A percentile compares a stretch with the other conserved stretches of the same genome.
Evolutionary conservation across 2,329 filamentous ascomycete species (phyloP).

Genomic region (Aspergillus latus): DNA sequence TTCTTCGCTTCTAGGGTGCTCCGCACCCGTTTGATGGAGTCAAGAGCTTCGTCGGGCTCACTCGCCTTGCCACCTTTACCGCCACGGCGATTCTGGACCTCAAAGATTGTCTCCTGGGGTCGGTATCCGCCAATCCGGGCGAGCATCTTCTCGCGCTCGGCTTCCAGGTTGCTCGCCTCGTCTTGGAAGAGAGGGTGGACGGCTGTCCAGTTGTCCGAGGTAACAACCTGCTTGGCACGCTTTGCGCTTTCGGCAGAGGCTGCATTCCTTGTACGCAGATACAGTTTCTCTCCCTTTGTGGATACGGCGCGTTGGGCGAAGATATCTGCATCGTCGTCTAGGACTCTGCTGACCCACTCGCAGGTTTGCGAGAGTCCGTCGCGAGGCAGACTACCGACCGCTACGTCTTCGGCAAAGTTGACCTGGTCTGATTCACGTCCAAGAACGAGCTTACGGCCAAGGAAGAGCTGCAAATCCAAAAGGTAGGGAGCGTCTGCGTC

Average conservation of each 20-base stretch:
- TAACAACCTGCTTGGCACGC: conserved; percentile 74
- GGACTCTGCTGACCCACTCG: conserved; percentile 79
- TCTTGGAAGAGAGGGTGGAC: conserved; percentile 79
- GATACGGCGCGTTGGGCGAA: conserved; percentile 69
- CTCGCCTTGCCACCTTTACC: conserved; percentile 65
- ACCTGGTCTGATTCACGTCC: conserved; percentile 64
- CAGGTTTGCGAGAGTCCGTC: conserved; percentile 71
- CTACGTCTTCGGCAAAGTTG: conserved; percentile 79
- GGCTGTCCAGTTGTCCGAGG: conserved; percentile 68
- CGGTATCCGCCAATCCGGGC: conserved; percentile 84
- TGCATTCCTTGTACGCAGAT: conserved; percentile 83
- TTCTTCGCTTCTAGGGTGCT: conserved; percentile 45
- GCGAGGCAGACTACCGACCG: conserved; percentile 73
- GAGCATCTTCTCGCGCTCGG: conserved; percentile 79
- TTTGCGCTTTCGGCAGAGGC: conserved; percentile 90
- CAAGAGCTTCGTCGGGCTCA: conserved; percentile 64
- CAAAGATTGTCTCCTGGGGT: conserved; percentile 94
- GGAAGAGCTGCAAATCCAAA: conserved; percentile 88
- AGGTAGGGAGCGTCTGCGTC: conserved; percentile 89
- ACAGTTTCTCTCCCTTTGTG: conserved; percentile 86
- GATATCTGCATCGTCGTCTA: conserved; percentile 75
- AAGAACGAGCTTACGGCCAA: conserved; percentile 77
- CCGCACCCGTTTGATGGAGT: conserved; percentile 48
- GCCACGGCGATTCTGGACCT: conserved; percentile 75
- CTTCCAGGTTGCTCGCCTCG: conserved; percentile 61